These are phyloP conservation scores for Quercus tomentella DNA, from an alignment of 331 rosid species.

Conservation along the genomic window DNA sequence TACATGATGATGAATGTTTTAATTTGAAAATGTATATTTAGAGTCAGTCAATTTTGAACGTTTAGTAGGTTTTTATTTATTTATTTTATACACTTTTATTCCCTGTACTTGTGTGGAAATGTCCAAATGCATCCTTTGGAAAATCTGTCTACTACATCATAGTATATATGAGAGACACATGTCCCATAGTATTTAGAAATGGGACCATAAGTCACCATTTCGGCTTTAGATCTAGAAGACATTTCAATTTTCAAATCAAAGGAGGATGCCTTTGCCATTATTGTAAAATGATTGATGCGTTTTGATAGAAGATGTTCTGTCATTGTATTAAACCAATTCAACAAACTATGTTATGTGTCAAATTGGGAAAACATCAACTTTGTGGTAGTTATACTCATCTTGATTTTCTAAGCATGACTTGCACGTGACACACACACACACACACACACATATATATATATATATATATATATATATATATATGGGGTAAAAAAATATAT, in stretches of 20 bases:
- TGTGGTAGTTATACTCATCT: no score
- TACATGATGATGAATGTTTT: neutral
- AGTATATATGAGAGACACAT: neutral
- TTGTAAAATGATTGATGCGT: conserved; percentile 1
- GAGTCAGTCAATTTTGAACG: neutral
- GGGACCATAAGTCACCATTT: conserved; percentile 18
- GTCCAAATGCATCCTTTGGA: neutral
- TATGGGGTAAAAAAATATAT: no score
- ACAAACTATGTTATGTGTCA: neutral
- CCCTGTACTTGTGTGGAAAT: neutral
- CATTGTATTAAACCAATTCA: neutral
- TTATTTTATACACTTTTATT: no score
- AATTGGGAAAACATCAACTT: neutral
- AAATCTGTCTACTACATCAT: neutral
- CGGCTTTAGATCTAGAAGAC: conserved; percentile 18
- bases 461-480: no score
- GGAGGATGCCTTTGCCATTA: conserved; percentile 2
- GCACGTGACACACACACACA: no score
- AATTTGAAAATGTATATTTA: neutral
- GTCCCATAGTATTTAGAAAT: neutral
- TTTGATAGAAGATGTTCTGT: neutral
- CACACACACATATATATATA: no score
- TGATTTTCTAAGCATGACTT: no score
- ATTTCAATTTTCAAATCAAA: conserved; percentile 15
- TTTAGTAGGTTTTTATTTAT: neutral